Percentiles rank a stretch among this genome's conserved stretches.
Conservation (phyloP, 257 asterid species). For the Solanum clarkiae region DNA sequence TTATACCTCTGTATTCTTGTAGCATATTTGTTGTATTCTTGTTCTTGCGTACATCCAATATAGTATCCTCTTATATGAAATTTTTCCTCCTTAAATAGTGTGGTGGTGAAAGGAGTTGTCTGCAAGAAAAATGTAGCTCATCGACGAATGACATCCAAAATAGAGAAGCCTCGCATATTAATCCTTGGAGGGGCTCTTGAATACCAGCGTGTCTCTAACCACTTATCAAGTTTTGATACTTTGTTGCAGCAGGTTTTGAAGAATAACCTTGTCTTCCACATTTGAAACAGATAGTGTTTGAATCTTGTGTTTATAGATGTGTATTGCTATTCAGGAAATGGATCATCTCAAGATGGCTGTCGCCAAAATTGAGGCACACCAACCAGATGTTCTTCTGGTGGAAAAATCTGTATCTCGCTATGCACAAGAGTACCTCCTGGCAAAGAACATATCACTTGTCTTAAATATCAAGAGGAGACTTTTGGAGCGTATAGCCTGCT, state of each 20-base stretch:
- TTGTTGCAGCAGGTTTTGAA: conserved; percentile 81
- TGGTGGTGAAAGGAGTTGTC: conserved; percentile 83
- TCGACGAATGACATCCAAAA: conserved; percentile 79
- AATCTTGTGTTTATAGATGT: conserved; percentile 5
- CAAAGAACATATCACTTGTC: conserved; percentile 83
- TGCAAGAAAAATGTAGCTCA: conserved; percentile 96
- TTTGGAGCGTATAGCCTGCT: conserved; percentile 88
- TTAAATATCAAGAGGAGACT: conserved; percentile 76
- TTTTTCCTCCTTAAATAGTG: conserved; percentile 26
- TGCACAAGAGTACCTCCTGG: conserved; percentile 95
- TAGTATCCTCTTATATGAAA: conserved; percentile 6
- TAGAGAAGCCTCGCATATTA: conserved; percentile 78
- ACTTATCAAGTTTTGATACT: conserved; percentile 90
- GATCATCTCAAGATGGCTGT: conserved; percentile 99
- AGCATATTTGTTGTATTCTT: neutral
- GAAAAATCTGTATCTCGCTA: conserved; percentile 95
- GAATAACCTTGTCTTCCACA: conserved; percentile 4
- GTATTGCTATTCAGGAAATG: conserved; percentile 56
- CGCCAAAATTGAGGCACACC: conserved; percentile 77
- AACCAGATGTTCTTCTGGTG: conserved; percentile 86
- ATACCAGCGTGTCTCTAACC: conserved; percentile 88
- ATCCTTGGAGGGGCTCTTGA: conserved; percentile 98
- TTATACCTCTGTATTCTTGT: neutral
- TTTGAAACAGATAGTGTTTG: neutral
- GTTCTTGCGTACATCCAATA: neutral